Evolutionary conservation across 306 rosid genomes (phyloP).

Genomic region (Gleditsia sinensis): DNA sequence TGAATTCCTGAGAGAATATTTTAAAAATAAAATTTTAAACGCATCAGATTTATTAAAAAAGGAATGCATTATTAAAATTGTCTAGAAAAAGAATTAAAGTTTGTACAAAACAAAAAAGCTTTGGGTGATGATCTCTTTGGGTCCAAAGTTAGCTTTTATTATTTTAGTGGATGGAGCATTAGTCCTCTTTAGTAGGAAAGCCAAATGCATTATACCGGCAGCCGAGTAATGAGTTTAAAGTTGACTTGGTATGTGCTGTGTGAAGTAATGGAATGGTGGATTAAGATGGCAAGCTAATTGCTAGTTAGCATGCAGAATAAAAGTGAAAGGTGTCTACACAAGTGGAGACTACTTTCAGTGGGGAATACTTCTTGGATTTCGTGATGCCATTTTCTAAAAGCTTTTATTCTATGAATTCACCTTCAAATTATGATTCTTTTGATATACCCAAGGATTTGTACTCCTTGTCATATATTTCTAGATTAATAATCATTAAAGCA

Average conservation of each 20-base stretch:
- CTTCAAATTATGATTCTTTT: neutral
- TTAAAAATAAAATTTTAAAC: too few relatives aligned
- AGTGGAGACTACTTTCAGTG: neutral
- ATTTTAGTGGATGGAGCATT: constrained; percentile 14
- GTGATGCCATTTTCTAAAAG: constrained; percentile 11
- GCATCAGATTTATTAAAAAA: too few relatives aligned
- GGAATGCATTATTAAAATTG: too few relatives aligned
- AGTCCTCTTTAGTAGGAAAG: constrained; percentile 27
- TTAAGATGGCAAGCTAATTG: neutral
- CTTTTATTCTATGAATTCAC: neutral
- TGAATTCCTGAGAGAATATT: too few relatives aligned
- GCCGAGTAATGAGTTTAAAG: constrained; percentile 6
- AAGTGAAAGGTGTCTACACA: neutral
- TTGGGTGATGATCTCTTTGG: neutral
- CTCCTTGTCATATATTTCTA: neutral
- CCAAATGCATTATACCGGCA: neutral
- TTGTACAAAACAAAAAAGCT: too few relatives aligned
- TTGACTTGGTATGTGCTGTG: constrained; percentile 7
- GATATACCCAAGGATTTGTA: neutral
- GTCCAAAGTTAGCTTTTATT: constrained; percentile 14
- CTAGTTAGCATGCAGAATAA: neutral
- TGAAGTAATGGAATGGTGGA: neutral
- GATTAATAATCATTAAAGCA: constrained; percentile 1
- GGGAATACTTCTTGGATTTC: constrained; percentile 10
- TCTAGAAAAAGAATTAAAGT: too few relatives aligned